Percentiles rank a stretch among this genome's conserved stretches.
Evolutionary conservation across 495 filamentous ascomycete genomes (phyloP).

Genomic region (Tuber aestivum): DNA sequence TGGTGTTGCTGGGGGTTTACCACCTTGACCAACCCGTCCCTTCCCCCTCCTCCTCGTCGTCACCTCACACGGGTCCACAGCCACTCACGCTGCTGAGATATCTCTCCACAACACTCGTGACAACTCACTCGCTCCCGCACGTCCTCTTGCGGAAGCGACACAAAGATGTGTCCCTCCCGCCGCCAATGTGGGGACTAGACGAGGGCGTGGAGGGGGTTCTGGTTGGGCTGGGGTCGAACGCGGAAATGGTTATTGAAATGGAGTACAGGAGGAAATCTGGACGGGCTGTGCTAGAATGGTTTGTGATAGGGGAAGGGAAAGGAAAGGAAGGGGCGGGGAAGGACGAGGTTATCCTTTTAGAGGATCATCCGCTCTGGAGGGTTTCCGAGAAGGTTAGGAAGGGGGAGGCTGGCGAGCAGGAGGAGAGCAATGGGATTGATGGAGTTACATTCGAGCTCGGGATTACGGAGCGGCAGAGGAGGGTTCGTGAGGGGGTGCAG

Average conservation of each 20-base stretch:
- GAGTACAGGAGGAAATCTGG: constrained; percentile 79
- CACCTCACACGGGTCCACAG: constrained; percentile 48
- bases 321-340: constrained; percentile 14
- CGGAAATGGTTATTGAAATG: constrained; percentile 72
- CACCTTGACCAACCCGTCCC: constrained; percentile 57
- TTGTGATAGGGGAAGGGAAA: constrained; percentile 54
- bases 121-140: constrained; percentile 59
- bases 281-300: constrained; percentile 68
- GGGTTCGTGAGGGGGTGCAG: constrained; percentile 78
- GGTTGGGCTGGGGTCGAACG: constrained; percentile 42
- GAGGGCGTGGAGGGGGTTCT: constrained; percentile 54
- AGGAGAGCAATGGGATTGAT: constrained; percentile 50
- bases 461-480: constrained; percentile 81
- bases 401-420: constrained; percentile 44
- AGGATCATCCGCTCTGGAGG: constrained; percentile 68
- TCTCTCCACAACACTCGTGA: constrained; percentile 63
- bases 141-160: constrained; percentile 62
- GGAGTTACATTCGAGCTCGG: constrained; percentile 74
- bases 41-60: constrained; percentile 45
- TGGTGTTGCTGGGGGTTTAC: constrained; percentile 59
- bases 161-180: constrained; percentile 59
- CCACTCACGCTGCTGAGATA: constrained; percentile 58
- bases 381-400: constrained; percentile 44
- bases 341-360: constrained; percentile 59
- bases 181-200: constrained; percentile 68